phyloP scores from a whole-genome alignment of 2,329 filamentous ascomycete genomes.

The Lachnellula subtilissima region DNA sequence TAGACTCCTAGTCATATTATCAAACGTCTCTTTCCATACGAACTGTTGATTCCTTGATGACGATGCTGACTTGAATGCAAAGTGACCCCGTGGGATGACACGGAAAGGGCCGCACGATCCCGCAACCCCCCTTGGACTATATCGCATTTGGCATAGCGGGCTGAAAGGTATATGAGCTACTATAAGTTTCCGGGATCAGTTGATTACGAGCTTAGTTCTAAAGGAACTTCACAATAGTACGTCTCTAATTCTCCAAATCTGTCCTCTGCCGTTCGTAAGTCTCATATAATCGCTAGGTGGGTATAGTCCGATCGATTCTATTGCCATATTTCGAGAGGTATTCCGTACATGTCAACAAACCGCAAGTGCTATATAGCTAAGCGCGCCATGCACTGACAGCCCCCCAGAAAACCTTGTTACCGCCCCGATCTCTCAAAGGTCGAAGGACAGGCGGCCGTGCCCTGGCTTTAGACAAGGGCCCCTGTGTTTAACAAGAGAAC shows the following conservation, averaged over 20 bases:
- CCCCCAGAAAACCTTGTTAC: background rate
- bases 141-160: background rate
- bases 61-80: background rate
- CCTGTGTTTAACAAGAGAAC: background rate
- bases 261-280: background rate
- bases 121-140: background rate
- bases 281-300: too few relatives aligned
- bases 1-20: too few relatives aligned
- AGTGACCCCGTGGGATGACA: conserved; percentile 3
- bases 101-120: conserved; percentile 6
- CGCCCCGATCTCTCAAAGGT: background rate
- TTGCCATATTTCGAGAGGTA: background rate
- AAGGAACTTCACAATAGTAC: background rate
- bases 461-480: background rate
- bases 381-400: background rate
- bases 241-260: background rate
- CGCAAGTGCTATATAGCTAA: background rate
- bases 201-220: too few relatives aligned
- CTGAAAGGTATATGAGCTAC: background rate
- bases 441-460: background rate
- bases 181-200: too few relatives aligned
- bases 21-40: background rate
- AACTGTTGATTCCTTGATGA: background rate
- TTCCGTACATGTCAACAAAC: background rate
- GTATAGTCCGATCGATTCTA: too few relatives aligned